Evolutionary conservation across 164 flowering plant species (phyloP).

Genomic region (Amborella trichopoda): DNA sequence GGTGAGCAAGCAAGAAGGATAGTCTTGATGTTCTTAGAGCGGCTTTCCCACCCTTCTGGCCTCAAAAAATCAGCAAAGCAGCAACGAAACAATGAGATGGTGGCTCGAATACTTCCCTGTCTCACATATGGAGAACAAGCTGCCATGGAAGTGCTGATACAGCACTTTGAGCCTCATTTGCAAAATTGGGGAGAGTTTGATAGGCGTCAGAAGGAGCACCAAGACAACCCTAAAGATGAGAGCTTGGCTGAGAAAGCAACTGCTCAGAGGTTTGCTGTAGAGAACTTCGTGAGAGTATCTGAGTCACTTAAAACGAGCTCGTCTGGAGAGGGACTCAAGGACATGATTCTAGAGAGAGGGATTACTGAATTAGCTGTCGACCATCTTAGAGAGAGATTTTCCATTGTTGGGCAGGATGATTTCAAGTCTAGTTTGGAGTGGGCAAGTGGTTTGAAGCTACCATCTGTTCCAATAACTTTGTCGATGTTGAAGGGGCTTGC

Average conservation of each 20-base stretch:
- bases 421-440: constrained; percentile 69
- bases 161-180: constrained; percentile 83
- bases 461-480: constrained; percentile 83
- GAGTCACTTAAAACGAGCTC: constrained; percentile 97
- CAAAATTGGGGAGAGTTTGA: constrained; percentile 80
- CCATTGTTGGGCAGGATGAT: constrained; percentile 63
- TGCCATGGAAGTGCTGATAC: constrained; percentile 95
- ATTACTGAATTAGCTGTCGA: constrained; percentile 63
- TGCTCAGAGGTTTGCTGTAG: constrained; percentile 66
- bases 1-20: constrained; percentile 96
- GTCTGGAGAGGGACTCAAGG: constrained; percentile 91
- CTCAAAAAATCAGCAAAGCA: constrained; percentile 89
- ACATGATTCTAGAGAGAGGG: constrained; percentile 83
- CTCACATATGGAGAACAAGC: constrained; percentile 96
- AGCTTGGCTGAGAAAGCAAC: constrained; percentile 53
- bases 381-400: constrained; percentile 68
- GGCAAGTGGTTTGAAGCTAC: constrained; percentile 58
- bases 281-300: constrained; percentile 93
- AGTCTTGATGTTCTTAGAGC: constrained; percentile 90
- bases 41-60: constrained; percentile 70
- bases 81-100: constrained; percentile 99
- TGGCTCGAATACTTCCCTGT: constrained; percentile 94
- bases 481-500: constrained; percentile 95
- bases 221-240: constrained; percentile 74
- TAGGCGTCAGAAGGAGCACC: constrained; percentile 49